A percentile compares a stretch with the other conserved stretches of the same genome.
phyloP scores from a whole-genome alignment of 225 moss, liverwort and hornwort species.

The Polytrichum commune region DNA sequence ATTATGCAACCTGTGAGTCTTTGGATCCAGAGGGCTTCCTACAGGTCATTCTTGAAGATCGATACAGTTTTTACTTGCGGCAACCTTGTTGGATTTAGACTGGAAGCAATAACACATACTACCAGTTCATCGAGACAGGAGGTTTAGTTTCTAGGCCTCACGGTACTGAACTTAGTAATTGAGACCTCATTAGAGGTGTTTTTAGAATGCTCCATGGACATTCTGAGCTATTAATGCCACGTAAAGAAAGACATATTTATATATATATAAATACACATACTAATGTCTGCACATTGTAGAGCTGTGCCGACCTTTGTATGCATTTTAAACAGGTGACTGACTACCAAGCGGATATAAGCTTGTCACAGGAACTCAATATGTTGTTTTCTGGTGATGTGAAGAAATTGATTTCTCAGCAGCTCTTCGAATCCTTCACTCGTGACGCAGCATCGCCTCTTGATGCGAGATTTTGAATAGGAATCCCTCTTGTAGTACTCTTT shows the following conservation, averaged over 20 bases:
- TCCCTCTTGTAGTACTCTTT: too few species aligned
- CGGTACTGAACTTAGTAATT: constrained; percentile 23
- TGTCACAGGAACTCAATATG: background rate
- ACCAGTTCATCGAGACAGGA: constrained; percentile 24
- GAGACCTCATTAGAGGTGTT: background rate
- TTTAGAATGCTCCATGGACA: background rate
- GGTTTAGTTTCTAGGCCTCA: constrained; percentile 29
- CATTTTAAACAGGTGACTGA: constrained; percentile 4
- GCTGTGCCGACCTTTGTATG: constrained; percentile 28
- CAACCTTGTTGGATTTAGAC: constrained; percentile 17
- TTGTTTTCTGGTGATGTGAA: background rate
- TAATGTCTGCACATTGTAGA: background rate
- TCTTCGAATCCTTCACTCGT: too few species aligned
- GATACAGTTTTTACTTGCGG: constrained; percentile 19
- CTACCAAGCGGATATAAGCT: constrained; percentile 2
- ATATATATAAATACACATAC: too few species aligned
- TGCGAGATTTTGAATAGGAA: too few species aligned
- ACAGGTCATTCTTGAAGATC: constrained; percentile 18
- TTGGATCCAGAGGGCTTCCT: constrained; percentile 1
- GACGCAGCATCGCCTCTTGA: too few species aligned
- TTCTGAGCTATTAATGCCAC: background rate
- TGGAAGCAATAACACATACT: constrained; percentile 17
- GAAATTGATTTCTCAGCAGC: background rate
- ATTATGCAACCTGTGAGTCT: constrained; percentile 19
- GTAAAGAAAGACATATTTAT: background rate